Evolutionary conservation across 1,284 basidiomycete genomes (phyloP).

Genomic region (Gymnopus androsaceus): DNA sequence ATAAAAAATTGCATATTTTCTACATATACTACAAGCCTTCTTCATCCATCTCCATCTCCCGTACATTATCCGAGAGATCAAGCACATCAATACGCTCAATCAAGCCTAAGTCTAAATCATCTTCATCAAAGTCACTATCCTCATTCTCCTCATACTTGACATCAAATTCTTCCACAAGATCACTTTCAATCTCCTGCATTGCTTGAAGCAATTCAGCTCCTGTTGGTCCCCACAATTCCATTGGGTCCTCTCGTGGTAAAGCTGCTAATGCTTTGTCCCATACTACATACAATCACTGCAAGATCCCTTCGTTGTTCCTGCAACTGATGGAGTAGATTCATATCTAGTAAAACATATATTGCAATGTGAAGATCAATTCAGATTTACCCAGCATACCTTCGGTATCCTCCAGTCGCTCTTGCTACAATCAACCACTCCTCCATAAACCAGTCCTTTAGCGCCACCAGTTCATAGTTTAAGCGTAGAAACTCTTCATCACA

Average conservation of each 20-base stretch:
- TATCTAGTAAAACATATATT: background rate
- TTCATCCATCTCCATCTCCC: too few relatives aligned
- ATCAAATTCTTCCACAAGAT: constrained; percentile 5
- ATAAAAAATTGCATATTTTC: too few relatives aligned
- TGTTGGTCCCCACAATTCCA: background rate
- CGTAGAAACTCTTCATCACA: constrained; percentile 10
- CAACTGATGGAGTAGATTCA: background rate
- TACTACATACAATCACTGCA: background rate
- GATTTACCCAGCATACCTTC: background rate
- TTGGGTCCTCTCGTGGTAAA: background rate
- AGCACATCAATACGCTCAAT: too few relatives aligned
- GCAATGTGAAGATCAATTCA: background rate
- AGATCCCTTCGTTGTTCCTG: background rate
- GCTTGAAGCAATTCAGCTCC: background rate
- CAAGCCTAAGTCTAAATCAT: too few relatives aligned
- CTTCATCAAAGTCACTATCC: too few relatives aligned
- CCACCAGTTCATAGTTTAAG: background rate
- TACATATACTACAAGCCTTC: too few relatives aligned
- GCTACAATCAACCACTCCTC: background rate
- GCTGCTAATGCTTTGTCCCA: background rate
- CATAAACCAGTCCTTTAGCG: background rate
- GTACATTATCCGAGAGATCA: too few relatives aligned
- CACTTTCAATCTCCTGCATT: background rate
- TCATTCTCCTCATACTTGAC: background rate
- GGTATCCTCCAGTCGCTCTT: background rate